Base-by-base conservation (phyloP, 2,329 filamentous ascomycete species). In the Didymella arachidicola region DNA sequence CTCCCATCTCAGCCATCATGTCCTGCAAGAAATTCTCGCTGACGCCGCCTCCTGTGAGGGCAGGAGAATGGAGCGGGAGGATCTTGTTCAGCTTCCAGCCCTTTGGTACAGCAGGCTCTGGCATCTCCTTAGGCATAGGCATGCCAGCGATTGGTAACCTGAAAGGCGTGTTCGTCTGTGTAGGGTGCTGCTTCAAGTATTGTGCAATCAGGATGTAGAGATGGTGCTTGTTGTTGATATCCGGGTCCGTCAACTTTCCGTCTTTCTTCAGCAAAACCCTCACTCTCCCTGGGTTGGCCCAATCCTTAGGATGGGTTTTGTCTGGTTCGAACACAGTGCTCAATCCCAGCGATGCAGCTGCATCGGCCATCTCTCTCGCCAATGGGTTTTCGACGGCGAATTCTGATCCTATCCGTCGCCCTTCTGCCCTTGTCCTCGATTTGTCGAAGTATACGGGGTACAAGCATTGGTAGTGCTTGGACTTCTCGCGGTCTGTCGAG, bases 371-470 rank as follows among this genome's bases (percentile, higher is more conserved):
- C 72, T 95, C 92, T 71, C 91, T 86, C 7, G 95, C 95, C 41
- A 99, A 84, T 27, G 95, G 95, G 80, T 94, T 96, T 57, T 82
- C 75, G 5, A 97, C 91, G 1, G 93, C 94, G 7, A 92, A 84
- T 49, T 86, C 81, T 51, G 83, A 79, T 49, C 87, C 81, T 8
- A 98, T 93, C 68, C 93, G 89, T 16, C 95, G 87, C 36, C 95
- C 95, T 71, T 96, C 85, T 57, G 89, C 87, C 57, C 93, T 88
- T 41, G 87, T 86, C 49, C 91, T 87, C 25, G 82, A 82, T 64
- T 84, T 85, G 83, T 97, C 94, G 73, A 99, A 99, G 84, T 99
- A 99, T 59, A 98, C 81, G 0, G 95, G 94, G 81, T 99, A 99
- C 26, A 99, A 84, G 79, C 92, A 94, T 78, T 95, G 90, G 81